Evolutionary conservation across 768 basidiomycete genomes (phyloP).

Genomic region (Phlegmacium glaucopus): DNA sequence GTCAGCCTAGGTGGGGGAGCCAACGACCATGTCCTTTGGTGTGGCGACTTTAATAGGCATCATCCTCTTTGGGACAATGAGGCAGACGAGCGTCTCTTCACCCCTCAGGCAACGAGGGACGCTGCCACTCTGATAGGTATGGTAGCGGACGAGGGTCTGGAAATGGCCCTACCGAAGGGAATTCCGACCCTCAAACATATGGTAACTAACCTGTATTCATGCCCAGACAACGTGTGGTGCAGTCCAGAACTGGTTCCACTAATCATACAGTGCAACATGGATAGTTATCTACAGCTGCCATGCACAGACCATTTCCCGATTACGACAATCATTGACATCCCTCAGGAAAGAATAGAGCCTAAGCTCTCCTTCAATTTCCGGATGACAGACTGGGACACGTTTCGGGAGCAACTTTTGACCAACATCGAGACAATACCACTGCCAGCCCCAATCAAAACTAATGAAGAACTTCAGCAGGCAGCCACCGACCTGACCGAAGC

Average conservation of each 20-base stretch:
- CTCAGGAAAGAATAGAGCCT: constrained; percentile 4
- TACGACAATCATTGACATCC: constrained; percentile 23
- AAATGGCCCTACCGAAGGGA: constrained; percentile 17
- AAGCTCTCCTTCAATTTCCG: constrained; percentile 11
- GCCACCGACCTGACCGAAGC: constrained; percentile 1
- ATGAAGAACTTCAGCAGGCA: background rate
- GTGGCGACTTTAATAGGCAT: constrained; percentile 39
- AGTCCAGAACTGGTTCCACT: constrained; percentile 8
- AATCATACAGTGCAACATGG: constrained; percentile 26
- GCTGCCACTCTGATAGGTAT: constrained; percentile 26
- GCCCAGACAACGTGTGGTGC: constrained; percentile 44
- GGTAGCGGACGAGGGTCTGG: constrained; percentile 21
- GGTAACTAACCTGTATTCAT: constrained; percentile 29
- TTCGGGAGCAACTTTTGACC: constrained; percentile 17
- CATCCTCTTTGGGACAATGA: constrained; percentile 37
- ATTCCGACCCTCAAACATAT: constrained; percentile 31
- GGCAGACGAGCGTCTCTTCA: constrained; percentile 32
- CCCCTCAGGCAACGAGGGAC: constrained; percentile 10
- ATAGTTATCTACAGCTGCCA: constrained; percentile 7
- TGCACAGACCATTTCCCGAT: constrained; percentile 42
- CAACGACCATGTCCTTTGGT: constrained; percentile 24
- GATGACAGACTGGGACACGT: constrained; percentile 15
- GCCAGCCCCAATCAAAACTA: background rate
- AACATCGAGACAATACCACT: constrained; percentile 15
- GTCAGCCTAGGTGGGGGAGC: background rate